These are phyloP conservation scores for Thecaphora thlaspeos DNA, from an alignment of 1,284 basidiomycete genomes.

Conservation along the genomic window DNA sequence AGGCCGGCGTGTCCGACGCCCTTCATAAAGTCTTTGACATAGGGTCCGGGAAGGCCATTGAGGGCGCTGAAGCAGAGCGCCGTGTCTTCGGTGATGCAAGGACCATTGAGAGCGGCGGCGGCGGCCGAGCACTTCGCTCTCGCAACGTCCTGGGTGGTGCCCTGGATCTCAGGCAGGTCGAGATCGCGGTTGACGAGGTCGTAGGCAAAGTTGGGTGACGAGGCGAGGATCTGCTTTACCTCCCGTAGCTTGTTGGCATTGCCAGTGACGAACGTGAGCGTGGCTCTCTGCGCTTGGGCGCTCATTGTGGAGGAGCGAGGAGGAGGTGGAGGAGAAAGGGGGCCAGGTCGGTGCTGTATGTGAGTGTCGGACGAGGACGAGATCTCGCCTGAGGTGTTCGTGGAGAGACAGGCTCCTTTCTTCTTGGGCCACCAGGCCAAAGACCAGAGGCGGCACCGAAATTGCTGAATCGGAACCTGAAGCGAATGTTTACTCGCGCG, in stretches of 20 bases:
- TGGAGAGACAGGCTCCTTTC: no score
- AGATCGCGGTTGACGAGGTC: slow-evolving; percentile 19
- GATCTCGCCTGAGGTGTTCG: no score
- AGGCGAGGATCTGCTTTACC: slow-evolving; percentile 69
- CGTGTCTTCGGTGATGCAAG: slow-evolving; percentile 95
- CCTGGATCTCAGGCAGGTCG: slow-evolving; percentile 88
- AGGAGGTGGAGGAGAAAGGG: no score
- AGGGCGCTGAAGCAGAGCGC: slow-evolving; percentile 87
- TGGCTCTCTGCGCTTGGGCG: neutral
- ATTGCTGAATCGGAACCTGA: no score
- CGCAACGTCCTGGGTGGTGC: slow-evolving; percentile 86
- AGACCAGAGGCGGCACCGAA: no score
- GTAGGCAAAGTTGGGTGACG: slow-evolving; percentile 25
- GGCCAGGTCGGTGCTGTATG: no score
- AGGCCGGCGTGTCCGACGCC: slow-evolving; percentile 64
- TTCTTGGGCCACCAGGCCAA: no score
- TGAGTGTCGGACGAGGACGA: no score
- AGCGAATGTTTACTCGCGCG: no score
- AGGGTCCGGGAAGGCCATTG: slow-evolving; percentile 87
- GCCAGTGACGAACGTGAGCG: slow-evolving; percentile 75
- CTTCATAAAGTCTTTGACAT: slow-evolving; percentile 74
- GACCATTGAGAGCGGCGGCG: slow-evolving; percentile 67
- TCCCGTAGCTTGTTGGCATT: slow-evolving; percentile 91
- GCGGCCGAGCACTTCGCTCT: slow-evolving; percentile 81
- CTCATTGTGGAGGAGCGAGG: neutral